These are phyloP conservation scores for Phytopythium aichiense DNA, from an alignment of 352 stramenopile species.

Conservation along the genomic window DNA sequence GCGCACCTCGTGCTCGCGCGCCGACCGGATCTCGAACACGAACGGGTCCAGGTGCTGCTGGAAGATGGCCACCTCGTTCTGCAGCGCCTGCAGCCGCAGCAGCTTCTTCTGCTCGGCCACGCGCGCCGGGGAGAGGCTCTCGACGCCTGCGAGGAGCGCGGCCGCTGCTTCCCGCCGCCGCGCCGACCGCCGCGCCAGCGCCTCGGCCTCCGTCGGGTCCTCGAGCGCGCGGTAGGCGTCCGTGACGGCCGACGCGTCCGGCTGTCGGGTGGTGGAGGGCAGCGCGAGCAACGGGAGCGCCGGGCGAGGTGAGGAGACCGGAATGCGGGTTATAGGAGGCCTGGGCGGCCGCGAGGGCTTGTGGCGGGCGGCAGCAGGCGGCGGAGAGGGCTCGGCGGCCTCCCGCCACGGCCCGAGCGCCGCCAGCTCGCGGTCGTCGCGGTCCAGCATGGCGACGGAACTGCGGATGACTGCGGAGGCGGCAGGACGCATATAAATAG, in stretches of 20 bases:
- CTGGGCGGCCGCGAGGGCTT: not conserved
- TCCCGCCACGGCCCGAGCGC: slow-evolving; percentile 5
- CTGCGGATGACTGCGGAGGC: not conserved
- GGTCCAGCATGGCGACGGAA: not conserved
- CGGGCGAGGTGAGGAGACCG: not conserved
- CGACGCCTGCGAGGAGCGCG: slow-evolving; percentile 45
- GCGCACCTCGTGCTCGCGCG: slow-evolving; percentile 48
- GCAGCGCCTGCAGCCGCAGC: slow-evolving; percentile 61
- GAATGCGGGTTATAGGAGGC: not conserved
- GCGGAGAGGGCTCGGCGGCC: not conserved
- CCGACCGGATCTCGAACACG: slow-evolving; percentile 48
- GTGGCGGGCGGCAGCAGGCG: not conserved
- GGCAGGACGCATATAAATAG: no score
- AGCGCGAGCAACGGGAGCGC: not conserved
- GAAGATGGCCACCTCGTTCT: slow-evolving; percentile 80
- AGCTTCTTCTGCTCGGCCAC: slow-evolving; percentile 48
- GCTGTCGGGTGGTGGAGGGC: not conserved
- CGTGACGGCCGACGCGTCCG: slow-evolving; percentile 37
- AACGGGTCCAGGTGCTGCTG: slow-evolving; percentile 72
- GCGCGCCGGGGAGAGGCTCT: slow-evolving; percentile 52
- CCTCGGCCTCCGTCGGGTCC: slow-evolving; percentile 5
- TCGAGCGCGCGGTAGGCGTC: slow-evolving; percentile 51
- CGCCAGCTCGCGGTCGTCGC: not conserved
- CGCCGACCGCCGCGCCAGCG: slow-evolving; percentile 23
- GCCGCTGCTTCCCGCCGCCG: slow-evolving; percentile 30